Percentiles rank a stretch among this genome's conserved stretches.
Evolutionary conservation across 2,329 filamentous ascomycete species (phyloP).

Genomic region (Aspergillus fructus): DNA sequence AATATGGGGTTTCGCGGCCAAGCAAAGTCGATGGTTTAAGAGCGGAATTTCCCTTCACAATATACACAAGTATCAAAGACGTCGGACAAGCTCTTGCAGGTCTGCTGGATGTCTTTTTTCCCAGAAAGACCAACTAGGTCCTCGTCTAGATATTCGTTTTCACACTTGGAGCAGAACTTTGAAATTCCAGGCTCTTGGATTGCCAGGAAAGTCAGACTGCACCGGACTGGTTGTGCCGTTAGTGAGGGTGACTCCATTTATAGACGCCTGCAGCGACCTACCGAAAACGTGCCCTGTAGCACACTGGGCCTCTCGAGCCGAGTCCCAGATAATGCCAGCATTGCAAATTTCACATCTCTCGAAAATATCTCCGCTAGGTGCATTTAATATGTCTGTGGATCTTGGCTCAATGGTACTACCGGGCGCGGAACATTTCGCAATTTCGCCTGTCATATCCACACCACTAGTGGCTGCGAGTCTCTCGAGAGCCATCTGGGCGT

Average conservation of each 20-base stretch:
- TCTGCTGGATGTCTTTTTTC: slow-evolving; percentile 17
- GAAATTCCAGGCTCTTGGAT: slow-evolving; percentile 56
- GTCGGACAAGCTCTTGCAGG: slow-evolving; percentile 27
- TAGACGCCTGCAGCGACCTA: slow-evolving; percentile 25
- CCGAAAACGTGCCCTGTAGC: slow-evolving; percentile 53
- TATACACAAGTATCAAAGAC: slow-evolving; percentile 37
- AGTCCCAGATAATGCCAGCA: slow-evolving; percentile 48
- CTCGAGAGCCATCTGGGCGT: slow-evolving; percentile 27
- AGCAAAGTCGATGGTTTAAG: slow-evolving; percentile 5
- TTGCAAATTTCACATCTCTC: slow-evolving; percentile 57
- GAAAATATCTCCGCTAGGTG: slow-evolving; percentile 28
- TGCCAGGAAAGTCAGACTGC: slow-evolving; percentile 53
- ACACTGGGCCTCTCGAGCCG: slow-evolving; percentile 49
- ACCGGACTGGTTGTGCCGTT: slow-evolving; percentile 45
- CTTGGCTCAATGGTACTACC: slow-evolving; percentile 25
- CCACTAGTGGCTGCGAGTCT: slow-evolving; percentile 27
- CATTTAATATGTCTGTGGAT: slow-evolving; percentile 20
- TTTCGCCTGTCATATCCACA: slow-evolving; percentile 33
- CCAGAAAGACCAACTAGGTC: slow-evolving; percentile 29
- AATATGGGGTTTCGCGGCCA: not conserved
- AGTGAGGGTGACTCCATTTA: not conserved
- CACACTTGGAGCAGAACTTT: slow-evolving; percentile 56
- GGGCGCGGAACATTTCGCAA: slow-evolving; percentile 23
- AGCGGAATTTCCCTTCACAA: slow-evolving; percentile 36
- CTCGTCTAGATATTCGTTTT: slow-evolving; percentile 49